phyloP scores from a whole-genome alignment of 2,329 filamentous ascomycete species.

The Scedosporium aurantiacum region DNA sequence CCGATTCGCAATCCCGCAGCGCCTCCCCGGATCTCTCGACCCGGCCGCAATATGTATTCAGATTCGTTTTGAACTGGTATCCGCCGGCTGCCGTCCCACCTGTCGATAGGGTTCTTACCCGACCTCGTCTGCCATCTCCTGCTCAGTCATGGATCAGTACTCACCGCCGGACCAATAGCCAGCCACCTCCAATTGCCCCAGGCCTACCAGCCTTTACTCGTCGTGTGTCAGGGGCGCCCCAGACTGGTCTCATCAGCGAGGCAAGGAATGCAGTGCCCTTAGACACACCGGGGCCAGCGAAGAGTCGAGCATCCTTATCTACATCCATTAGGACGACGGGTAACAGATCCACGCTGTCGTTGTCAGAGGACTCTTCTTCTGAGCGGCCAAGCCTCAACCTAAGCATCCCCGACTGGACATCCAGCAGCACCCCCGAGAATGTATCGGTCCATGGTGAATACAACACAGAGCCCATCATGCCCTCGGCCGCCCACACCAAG shows the following conservation, averaged over 20 bases:
- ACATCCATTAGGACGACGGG: background rate
- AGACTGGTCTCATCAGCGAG: slow-evolving; percentile 35
- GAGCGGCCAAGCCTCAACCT: background rate
- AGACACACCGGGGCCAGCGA: slow-evolving; percentile 19
- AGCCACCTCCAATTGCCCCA: slow-evolving; percentile 22
- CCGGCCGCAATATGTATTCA: slow-evolving; percentile 55
- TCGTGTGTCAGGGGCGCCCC: slow-evolving; percentile 33
- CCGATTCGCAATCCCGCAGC: background rate
- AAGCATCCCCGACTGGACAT: background rate
- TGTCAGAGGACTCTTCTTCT: background rate
- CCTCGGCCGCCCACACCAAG: slow-evolving; percentile 30
- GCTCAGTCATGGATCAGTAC: slow-evolving; percentile 53
- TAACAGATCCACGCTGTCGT: background rate
- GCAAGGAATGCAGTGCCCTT: slow-evolving; percentile 37
- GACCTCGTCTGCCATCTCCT: slow-evolving; percentile 58
- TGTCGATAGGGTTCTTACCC: slow-evolving; percentile 51
- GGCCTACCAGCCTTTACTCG: slow-evolving; percentile 33
- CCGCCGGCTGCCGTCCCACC: slow-evolving; percentile 38
- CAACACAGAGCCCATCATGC: slow-evolving; percentile 31
- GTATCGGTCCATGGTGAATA: background rate
- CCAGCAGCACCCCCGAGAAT: background rate
- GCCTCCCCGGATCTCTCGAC: slow-evolving; percentile 46
- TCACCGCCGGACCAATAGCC: slow-evolving; percentile 26
- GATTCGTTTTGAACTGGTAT: slow-evolving; percentile 61
- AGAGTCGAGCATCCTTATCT: slow-evolving; percentile 11